Evolutionary conservation across 768 basidiomycete species (phyloP).

Genomic region (Lactarius indigo): DNA sequence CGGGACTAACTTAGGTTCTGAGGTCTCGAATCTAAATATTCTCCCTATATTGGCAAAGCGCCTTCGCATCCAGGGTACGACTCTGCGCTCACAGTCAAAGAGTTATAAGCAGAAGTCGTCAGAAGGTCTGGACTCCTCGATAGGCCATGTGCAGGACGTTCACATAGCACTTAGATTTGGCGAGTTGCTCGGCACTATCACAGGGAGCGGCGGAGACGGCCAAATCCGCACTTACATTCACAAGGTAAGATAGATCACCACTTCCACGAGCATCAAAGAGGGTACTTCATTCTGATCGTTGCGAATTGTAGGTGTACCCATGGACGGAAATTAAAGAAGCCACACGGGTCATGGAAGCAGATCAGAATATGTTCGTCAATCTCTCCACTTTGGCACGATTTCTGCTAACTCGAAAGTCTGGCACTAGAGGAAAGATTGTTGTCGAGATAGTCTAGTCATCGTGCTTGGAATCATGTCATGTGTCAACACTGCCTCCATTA

Average conservation of each 20-base stretch:
- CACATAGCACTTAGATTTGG: slow-evolving; percentile 44
- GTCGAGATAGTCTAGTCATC: slow-evolving; percentile 25
- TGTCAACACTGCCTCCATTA: neutral
- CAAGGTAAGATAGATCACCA: slow-evolving; percentile 45
- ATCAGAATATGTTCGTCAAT: slow-evolving; percentile 48
- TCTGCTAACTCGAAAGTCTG: neutral
- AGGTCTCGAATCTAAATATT: slow-evolving; percentile 53
- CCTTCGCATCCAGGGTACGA: slow-evolving; percentile 84
- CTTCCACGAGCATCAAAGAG: neutral
- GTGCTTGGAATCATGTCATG: neutral
- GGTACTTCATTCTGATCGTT: slow-evolving; percentile 5
- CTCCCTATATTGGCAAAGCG: slow-evolving; percentile 75
- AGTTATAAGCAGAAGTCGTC: slow-evolving; percentile 76
- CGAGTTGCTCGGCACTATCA: slow-evolving; percentile 56
- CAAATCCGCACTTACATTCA: slow-evolving; percentile 73
- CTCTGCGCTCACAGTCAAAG: slow-evolving; percentile 69
- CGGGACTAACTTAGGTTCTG: slow-evolving; percentile 40
- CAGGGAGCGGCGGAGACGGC: slow-evolving; percentile 52
- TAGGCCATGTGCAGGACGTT: slow-evolving; percentile 4
- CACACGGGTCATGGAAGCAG: slow-evolving; percentile 79
- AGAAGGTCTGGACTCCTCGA: slow-evolving; percentile 39
- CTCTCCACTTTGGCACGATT: neutral
- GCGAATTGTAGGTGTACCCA: slow-evolving; percentile 58
- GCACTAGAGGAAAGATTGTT: slow-evolving; percentile 29
- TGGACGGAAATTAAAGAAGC: slow-evolving; percentile 80